Evolutionary conservation across 345 rosid genomes (phyloP).

Genomic region (Durio zibethinus): DNA sequence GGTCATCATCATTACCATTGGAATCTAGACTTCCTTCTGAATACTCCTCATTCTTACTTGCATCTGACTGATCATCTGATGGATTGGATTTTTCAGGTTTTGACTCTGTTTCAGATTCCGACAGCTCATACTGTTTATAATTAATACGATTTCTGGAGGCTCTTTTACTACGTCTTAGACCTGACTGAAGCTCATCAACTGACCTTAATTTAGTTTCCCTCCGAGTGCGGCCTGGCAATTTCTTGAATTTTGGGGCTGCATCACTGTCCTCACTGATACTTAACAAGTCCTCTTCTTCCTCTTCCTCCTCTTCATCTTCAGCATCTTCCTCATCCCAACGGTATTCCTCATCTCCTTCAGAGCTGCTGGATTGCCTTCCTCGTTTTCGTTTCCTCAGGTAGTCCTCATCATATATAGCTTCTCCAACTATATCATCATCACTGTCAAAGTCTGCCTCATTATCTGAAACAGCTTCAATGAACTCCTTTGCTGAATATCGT

Average conservation of each 20-base stretch:
- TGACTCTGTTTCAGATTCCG: conserved; percentile 83
- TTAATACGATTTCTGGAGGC: conserved; percentile 67
- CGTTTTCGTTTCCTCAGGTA: conserved; percentile 83
- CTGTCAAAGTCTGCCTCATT: conserved; percentile 81
- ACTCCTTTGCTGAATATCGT: conserved; percentile 78
- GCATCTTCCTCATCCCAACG: conserved; percentile 84
- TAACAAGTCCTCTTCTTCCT: conserved; percentile 74
- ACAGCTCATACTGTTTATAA: conserved; percentile 75
- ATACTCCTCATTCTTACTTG: conserved; percentile 56
- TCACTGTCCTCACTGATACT: conserved; percentile 82
- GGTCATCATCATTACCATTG: conserved; percentile 49
- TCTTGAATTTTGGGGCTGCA: conserved; percentile 63
- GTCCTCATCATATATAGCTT: conserved; percentile 98
- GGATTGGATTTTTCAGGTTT: conserved; percentile 51
- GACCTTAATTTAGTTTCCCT: conserved; percentile 78
- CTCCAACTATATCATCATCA: conserved; percentile 99
- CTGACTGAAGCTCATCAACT: conserved; percentile 67
- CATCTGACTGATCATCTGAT: conserved; percentile 57
- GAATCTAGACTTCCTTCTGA: conserved; percentile 62
- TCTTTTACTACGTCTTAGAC: conserved; percentile 94
- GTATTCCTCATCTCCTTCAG: conserved; percentile 98
- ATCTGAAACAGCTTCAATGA: conserved; percentile 84
- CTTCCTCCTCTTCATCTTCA: conserved; percentile 71
- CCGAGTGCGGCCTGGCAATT: conserved; percentile 62
- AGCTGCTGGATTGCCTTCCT: conserved; percentile 74